These are phyloP conservation scores for Suillus subluteus DNA, from an alignment of 768 basidiomycete genomes.

Conservation along the genomic window DNA sequence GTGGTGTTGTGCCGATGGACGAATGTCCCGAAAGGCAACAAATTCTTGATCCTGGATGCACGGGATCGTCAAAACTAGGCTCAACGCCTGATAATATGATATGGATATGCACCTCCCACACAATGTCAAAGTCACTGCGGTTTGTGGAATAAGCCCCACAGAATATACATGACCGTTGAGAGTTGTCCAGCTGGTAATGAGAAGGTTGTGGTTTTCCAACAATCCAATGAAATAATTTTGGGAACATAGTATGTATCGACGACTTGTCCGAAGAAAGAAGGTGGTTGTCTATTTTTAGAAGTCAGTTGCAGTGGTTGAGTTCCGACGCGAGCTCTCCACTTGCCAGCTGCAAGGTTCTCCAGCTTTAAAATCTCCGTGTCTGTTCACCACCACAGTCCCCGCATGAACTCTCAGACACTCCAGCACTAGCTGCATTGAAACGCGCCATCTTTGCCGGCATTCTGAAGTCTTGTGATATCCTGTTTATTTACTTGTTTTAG, in stretches of 20 bases:
- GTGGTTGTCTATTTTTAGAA: slow-evolving; percentile 9
- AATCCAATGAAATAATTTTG: slow-evolving; percentile 18
- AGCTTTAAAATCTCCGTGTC: neutral
- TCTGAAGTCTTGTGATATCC: neutral
- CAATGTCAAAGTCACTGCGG: slow-evolving; percentile 45
- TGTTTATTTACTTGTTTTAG: neutral
- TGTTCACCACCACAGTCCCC: neutral
- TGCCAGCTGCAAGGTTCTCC: slow-evolving; percentile 5
- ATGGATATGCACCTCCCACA: slow-evolving; percentile 47
- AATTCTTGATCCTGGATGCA: slow-evolving; percentile 46
- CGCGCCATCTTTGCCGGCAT: neutral
- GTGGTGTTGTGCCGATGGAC: slow-evolving; percentile 53
- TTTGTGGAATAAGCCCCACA: slow-evolving; percentile 45
- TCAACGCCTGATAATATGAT: neutral
- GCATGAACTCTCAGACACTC: neutral
- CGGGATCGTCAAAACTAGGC: neutral
- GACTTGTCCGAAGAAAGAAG: neutral
- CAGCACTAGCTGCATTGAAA: slow-evolving; percentile 4
- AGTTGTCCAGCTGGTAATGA: neutral
- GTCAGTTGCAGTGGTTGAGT: slow-evolving; percentile 8
- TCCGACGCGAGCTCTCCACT: slow-evolving; percentile 4
- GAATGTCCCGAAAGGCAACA: slow-evolving; percentile 54
- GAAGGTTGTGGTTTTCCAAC: neutral
- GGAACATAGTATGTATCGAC: slow-evolving; percentile 5
- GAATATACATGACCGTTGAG: slow-evolving; percentile 34